These are phyloP conservation scores for Calonectria henricotiae DNA, from an alignment of 2,329 filamentous ascomycete genomes.

Conservation along the genomic window DNA sequence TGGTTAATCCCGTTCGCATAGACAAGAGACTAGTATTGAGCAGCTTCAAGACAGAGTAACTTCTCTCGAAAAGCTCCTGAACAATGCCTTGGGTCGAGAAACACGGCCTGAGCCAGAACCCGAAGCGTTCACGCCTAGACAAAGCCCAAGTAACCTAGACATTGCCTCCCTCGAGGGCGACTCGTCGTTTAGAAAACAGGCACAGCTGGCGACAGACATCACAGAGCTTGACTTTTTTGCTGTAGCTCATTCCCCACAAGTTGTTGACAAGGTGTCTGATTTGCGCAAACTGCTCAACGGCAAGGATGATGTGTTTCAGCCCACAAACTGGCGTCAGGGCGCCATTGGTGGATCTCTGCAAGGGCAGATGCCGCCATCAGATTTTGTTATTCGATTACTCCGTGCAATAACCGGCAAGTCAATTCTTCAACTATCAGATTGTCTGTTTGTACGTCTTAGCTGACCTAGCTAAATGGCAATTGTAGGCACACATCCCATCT, in stretches of 20 bases:
- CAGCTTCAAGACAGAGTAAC: conserved; percentile 2
- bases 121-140: not conserved
- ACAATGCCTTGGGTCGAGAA: not conserved
- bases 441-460: not conserved
- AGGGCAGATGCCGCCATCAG: conserved; percentile 6
- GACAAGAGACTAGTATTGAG: conserved; percentile 16
- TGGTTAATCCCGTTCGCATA: not conserved
- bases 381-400: conserved; percentile 1
- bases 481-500: not conserved
- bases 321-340: conserved; percentile 2
- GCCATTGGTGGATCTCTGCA: not conserved
- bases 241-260: conserved; percentile 4
- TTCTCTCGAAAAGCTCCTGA: not conserved
- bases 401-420: conserved; percentile 1
- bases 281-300: conserved; percentile 16
- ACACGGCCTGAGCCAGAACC: not conserved
- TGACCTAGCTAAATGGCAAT: not conserved
- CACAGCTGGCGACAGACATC: not conserved
- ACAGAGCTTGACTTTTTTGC: conserved; percentile 1
- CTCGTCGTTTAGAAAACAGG: conserved; percentile 9
- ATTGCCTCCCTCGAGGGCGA: conserved; percentile 16
- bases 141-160: conserved; percentile 14
- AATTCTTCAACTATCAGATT: not conserved
- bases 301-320: not conserved
- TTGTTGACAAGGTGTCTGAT: conserved; percentile 20